Evolutionary conservation across 2,329 filamentous ascomycete species (phyloP).

Genomic region (Colletotrichum sp.): DNA sequence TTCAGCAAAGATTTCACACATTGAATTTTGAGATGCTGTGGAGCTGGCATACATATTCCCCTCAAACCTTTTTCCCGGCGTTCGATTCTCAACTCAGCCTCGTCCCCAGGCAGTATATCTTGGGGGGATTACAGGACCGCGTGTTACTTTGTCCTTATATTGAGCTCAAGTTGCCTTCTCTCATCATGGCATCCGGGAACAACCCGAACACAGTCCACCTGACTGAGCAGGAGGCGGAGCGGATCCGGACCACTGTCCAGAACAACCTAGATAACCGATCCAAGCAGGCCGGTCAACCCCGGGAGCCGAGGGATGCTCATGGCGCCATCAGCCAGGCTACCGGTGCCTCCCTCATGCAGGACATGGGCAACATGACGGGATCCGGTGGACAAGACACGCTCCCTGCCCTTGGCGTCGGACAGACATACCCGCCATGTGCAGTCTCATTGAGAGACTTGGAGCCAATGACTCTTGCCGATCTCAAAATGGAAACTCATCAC

Average conservation of each 20-base stretch:
- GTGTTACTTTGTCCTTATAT: too few relatives aligned
- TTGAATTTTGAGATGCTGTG: not conserved
- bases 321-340: constrained; percentile 11
- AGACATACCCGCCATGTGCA: constrained; percentile 29
- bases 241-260: constrained; percentile 28
- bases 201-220: constrained; percentile 33
- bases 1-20: not conserved
- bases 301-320: constrained; percentile 19
- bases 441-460: constrained; percentile 21
- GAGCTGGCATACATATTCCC: not conserved
- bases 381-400: constrained; percentile 25
- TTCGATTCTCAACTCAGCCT: not conserved
- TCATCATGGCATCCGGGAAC: not conserved
- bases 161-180: not conserved
- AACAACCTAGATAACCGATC: constrained; percentile 25
- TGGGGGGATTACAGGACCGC: too few relatives aligned
- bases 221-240: constrained; percentile 32
- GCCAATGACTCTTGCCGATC: constrained; percentile 27
- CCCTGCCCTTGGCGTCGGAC: constrained; percentile 30
- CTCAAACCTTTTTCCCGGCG: not conserved
- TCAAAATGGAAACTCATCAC: constrained; percentile 34
- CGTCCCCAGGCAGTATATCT: not conserved
- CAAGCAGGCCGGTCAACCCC: constrained; percentile 21
- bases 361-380: constrained; percentile 29
- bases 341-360: constrained; percentile 33